phyloP scores from a whole-genome alignment of 2,329 filamentous ascomycete genomes.

The Paecilomyces dactylethromorphus region DNA sequence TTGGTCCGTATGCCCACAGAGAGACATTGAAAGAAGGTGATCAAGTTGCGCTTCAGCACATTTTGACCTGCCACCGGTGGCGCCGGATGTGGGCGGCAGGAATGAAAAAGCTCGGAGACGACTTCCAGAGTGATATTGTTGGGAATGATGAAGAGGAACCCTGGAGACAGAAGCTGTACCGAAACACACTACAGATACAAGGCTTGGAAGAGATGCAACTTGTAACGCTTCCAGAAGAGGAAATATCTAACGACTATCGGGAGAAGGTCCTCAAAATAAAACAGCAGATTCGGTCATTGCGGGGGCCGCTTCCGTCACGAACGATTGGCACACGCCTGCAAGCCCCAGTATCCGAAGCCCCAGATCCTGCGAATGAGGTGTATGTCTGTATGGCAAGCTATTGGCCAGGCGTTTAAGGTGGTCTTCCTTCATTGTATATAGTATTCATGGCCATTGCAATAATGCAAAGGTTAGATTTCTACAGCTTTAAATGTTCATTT shows the following conservation, averaged over 20 bases:
- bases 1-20: conserved; percentile 4
- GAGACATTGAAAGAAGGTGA: not conserved
- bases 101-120: conserved; percentile 2
- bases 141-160: conserved; percentile 10
- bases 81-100: conserved; percentile 17
- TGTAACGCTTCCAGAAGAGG: conserved; percentile 16
- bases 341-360: not conserved
- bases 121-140: conserved; percentile 4
- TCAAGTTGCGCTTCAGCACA: conserved; percentile 10
- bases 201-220: conserved; percentile 23
- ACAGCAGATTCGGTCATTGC: conserved; percentile 6
- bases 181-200: conserved; percentile 18
- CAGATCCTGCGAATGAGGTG: not conserved
- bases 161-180: conserved; percentile 17
- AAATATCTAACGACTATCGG: conserved; percentile 11
- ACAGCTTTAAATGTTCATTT: too few species aligned
- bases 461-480: not conserved
- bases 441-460: not conserved
- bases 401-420: not conserved
- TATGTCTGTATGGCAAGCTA: not conserved
- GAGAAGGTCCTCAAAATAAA: conserved; percentile 5
- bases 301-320: not conserved
- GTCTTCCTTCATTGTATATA: not conserved
- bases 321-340: not conserved
- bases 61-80: conserved; percentile 19